Evolutionary conservation across 768 basidiomycete species (phyloP).

Genomic region (Amanita jacksonii): DNA sequence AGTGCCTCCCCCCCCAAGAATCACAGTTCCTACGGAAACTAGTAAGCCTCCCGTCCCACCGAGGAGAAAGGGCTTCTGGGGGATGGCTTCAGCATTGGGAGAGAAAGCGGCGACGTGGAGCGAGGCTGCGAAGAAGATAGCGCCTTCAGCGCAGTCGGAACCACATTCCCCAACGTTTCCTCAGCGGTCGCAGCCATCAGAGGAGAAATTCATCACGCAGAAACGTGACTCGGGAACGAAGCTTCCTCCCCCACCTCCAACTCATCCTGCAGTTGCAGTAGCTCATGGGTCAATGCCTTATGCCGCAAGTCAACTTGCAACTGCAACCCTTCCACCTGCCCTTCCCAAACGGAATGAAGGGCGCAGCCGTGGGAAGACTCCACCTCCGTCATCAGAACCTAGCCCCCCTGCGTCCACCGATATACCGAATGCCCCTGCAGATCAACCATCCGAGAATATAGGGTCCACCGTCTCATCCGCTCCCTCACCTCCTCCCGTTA

Average conservation of each 20-base stretch:
- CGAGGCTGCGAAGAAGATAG: constrained; percentile 15
- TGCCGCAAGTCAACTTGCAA: not conserved
- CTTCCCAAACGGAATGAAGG: constrained; percentile 40
- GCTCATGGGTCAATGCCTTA: constrained; percentile 13
- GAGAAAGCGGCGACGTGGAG: constrained; percentile 53
- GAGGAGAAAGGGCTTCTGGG: constrained; percentile 54
- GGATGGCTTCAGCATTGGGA: constrained; percentile 53
- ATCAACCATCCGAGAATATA: not conserved
- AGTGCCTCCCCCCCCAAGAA: constrained; percentile 23
- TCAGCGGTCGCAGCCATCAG: constrained; percentile 6
- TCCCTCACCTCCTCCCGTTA: not conserved
- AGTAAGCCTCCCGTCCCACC: constrained; percentile 51
- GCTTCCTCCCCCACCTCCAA: constrained; percentile 24
- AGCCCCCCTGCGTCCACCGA: constrained; percentile 1
- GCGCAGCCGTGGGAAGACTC: constrained; percentile 16
- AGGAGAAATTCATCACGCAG: not conserved
- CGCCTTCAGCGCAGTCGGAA: constrained; percentile 11
- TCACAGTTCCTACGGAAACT: constrained; percentile 10
- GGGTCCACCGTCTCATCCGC: not conserved
- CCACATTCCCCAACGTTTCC: constrained; percentile 4
- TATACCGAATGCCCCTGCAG: not conserved
- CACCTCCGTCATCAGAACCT: not conserved
- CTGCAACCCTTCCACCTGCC: constrained; percentile 30
- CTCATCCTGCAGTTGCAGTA: constrained; percentile 17
- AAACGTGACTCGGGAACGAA: constrained; percentile 14